A percentile compares a stretch with the other conserved stretches of the same genome.
Evolutionary conservation across 2,329 filamentous ascomycete genomes (phyloP).

Genomic region (Epichloe aotearoae): DNA sequence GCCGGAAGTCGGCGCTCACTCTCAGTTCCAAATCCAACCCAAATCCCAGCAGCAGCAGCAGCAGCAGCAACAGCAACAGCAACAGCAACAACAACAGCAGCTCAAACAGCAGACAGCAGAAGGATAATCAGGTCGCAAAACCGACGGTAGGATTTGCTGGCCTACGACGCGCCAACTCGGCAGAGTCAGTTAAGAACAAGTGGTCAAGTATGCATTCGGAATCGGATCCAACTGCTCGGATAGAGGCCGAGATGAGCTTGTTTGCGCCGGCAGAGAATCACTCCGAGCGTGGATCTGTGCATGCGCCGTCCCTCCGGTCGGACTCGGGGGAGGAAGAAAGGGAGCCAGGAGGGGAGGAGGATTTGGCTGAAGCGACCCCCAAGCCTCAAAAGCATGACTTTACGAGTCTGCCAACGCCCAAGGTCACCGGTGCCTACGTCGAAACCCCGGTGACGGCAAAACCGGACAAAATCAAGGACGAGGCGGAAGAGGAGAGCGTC

Average conservation of each 20-base stretch:
- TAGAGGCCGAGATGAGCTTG: conserved; percentile 41
- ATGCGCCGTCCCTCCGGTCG: conserved; percentile 30
- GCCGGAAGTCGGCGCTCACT: conserved; percentile 5
- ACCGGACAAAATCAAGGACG: conserved; percentile 18
- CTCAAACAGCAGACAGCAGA: conserved; percentile 6
- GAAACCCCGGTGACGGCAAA: conserved; percentile 39
- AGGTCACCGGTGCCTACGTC: conserved; percentile 41
- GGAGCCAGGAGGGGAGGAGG: conserved; percentile 12
- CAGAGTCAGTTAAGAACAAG: conserved; percentile 35
- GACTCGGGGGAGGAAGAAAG: conserved; percentile 20
- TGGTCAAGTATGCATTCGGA: conserved; percentile 37
- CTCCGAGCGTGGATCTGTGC: conserved; percentile 41
- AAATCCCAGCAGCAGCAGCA: neutral
- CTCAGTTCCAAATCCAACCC: neutral
- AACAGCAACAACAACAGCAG: neutral
- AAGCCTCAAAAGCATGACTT: conserved; percentile 30
- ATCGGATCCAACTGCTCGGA: conserved; percentile 40
- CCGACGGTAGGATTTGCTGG: conserved; percentile 35
- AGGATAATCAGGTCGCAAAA: conserved; percentile 15
- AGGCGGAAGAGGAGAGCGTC: neutral
- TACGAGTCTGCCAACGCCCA: conserved; percentile 37
- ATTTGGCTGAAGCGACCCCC: conserved; percentile 32
- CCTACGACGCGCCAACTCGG: conserved; percentile 28
- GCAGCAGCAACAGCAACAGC: neutral
- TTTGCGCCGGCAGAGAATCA: conserved; percentile 42